Conservation (phyloP, 257 asterid species). For the Primulina eburnea region DNA sequence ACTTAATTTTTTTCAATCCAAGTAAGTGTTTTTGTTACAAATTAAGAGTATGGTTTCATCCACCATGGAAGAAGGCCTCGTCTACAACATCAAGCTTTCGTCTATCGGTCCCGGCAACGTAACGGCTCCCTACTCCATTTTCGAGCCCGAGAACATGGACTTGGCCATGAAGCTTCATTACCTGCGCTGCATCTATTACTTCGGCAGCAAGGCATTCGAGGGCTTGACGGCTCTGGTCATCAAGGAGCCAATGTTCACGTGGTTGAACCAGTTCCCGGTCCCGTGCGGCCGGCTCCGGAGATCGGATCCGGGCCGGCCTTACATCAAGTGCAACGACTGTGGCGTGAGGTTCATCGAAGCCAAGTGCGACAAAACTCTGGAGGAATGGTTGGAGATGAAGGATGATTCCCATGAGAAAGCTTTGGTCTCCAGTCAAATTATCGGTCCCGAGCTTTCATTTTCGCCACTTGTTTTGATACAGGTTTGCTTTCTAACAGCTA, state of each 20-base stretch:
- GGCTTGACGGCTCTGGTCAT: conserved; percentile 41
- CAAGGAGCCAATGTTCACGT: conserved; percentile 65
- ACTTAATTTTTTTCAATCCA: too few species aligned
- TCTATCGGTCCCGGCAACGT: conserved; percentile 76
- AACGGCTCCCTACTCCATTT: conserved; percentile 36
- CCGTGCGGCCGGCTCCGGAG: conserved; percentile 62
- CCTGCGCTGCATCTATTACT: conserved; percentile 59
- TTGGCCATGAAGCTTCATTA: conserved; percentile 90
- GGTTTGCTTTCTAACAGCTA: conserved; percentile 27
- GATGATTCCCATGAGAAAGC: conserved; percentile 37
- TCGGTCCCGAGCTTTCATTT: conserved; percentile 77
- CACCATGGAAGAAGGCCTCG: conserved; percentile 31
- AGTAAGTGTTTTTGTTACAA: too few species aligned
- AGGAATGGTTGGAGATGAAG: conserved; percentile 60
- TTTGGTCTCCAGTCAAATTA: conserved; percentile 31
- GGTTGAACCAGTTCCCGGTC: conserved; percentile 41
- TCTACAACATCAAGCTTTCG: conserved; percentile 56
- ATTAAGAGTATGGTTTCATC: conserved; percentile 38
- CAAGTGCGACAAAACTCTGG: conserved; percentile 49
- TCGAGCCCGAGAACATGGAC: conserved; percentile 63
- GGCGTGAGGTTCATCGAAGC: conserved; percentile 74
- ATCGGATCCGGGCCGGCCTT: conserved; percentile 62
- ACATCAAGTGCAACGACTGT: conserved; percentile 78
- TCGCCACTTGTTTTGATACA: conserved; percentile 66
- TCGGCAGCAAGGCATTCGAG: conserved; percentile 45